Percentiles rank a stretch among this genome's conserved stretches.
These are phyloP conservation scores for Gossypium arboreum DNA, from an alignment of 345 rosid genomes.

Conservation along the genomic window DNA sequence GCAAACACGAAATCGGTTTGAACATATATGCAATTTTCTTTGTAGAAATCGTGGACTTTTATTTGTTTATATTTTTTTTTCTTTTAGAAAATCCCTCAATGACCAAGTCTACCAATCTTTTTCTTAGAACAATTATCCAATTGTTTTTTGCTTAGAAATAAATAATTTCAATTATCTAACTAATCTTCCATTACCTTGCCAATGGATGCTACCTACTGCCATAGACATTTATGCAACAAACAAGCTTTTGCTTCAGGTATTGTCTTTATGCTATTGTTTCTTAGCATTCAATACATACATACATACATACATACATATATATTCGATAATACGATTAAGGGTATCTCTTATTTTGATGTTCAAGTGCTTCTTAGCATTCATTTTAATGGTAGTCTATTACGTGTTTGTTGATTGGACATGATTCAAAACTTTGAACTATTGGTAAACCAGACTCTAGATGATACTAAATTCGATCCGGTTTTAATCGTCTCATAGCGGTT, in stretches of 20 bases:
- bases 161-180: neutral
- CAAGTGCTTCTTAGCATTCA: no score
- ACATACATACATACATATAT: neutral
- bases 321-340: neutral
- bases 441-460: no score
- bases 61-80: neutral
- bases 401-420: no score
- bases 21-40: neutral
- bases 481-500: neutral
- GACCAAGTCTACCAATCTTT: neutral
- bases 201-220: neutral
- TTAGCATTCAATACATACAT: neutral
- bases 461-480: neutral
- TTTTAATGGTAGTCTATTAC: no score
- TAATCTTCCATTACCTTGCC: neutral
- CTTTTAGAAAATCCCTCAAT: neutral
- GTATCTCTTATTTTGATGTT: neutral
- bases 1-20: neutral
- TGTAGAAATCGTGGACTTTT: neutral
- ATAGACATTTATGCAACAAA: neutral
- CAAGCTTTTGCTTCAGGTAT: constrained; percentile 10
- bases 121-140: no score
- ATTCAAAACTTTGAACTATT: no score
- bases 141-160: no score
- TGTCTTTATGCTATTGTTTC: neutral